These are phyloP conservation scores for Zygnema circumcarinatum DNA, from an alignment of 139 green algal genomes.

Conservation along the genomic window DNA sequence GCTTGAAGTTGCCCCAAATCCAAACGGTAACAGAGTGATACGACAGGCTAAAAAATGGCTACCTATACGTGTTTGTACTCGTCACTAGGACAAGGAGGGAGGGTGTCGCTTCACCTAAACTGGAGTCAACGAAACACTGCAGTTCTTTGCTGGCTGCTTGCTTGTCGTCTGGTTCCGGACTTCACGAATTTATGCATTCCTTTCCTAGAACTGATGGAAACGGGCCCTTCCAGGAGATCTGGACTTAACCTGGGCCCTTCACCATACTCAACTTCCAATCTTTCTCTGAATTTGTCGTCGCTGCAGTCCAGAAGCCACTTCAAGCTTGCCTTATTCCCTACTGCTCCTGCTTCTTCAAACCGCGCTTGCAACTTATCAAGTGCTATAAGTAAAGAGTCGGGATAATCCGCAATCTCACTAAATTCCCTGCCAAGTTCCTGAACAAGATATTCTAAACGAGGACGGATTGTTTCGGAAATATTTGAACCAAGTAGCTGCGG, in stretches of 20 bases:
- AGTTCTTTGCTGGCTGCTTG: too few relatives aligned
- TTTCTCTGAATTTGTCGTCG: slow-evolving; percentile 20
- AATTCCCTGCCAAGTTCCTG: slow-evolving; percentile 18
- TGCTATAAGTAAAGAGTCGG: background rate
- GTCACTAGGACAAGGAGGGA: too few relatives aligned
- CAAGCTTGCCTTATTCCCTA: slow-evolving; percentile 4
- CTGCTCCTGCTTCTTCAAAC: background rate
- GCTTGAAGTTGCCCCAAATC: too few relatives aligned
- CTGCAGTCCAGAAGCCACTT: slow-evolving; percentile 32
- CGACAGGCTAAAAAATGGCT: too few relatives aligned
- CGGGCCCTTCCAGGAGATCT: slow-evolving; percentile 7
- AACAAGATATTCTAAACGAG: slow-evolving; percentile 39
- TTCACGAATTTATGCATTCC: too few relatives aligned
- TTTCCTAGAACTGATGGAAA: too few relatives aligned
- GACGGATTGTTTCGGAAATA: background rate
- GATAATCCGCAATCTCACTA: slow-evolving; percentile 28
- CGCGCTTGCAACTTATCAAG: slow-evolving; percentile 1
- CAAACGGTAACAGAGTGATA: too few relatives aligned
- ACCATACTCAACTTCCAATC: background rate
- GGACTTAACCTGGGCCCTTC: slow-evolving; percentile 11
- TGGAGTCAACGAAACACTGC: too few relatives aligned
- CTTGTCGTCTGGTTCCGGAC: too few relatives aligned
- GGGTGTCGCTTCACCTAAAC: too few relatives aligned
- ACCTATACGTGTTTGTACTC: too few relatives aligned
- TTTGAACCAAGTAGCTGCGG: slow-evolving; percentile 30